Percentiles rank a stretch among this genome's conserved stretches.
Evolutionary conservation across 1,139 yeast species (phyloP).

Genomic region (Taphrina confusa): DNA sequence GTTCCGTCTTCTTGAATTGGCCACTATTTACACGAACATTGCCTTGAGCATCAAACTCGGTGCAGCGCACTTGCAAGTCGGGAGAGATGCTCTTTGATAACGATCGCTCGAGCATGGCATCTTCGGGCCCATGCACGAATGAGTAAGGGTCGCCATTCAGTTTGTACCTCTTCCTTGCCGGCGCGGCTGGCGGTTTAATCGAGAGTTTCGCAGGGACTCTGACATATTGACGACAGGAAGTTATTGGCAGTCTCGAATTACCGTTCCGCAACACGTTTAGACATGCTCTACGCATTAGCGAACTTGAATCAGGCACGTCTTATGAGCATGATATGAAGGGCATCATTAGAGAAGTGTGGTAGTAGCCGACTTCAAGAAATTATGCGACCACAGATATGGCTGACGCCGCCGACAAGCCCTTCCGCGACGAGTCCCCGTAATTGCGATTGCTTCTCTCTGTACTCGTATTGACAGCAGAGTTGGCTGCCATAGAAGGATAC

Average conservation of each 20-base stretch:
- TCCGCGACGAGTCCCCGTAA: too few species aligned
- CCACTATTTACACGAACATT: constrained; percentile 71
- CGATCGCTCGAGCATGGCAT: constrained; percentile 22
- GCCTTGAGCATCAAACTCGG: constrained; percentile 75
- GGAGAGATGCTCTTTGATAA: constrained; percentile 18
- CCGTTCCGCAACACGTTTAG: not conserved
- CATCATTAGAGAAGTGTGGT: too few species aligned
- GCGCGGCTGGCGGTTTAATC: not conserved
- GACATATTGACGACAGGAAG: constrained; percentile 6
- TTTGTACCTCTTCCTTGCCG: not conserved
- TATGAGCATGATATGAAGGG: too few species aligned
- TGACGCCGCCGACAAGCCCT: too few species aligned
- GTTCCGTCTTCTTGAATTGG: constrained; percentile 72
- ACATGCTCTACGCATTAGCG: constrained; percentile 7
- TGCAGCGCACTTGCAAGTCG: constrained; percentile 55
- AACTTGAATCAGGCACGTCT: too few species aligned
- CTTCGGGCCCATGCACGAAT: constrained; percentile 12
- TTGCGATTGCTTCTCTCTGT: too few species aligned
- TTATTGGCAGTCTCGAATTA: not conserved
- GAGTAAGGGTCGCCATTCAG: constrained; percentile 15
- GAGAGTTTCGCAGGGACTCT: constrained; percentile 6
- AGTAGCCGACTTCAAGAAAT: too few species aligned
- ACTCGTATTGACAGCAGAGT: too few species aligned
- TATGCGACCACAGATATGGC: too few species aligned
- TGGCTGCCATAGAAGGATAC: too few species aligned